A percentile compares a stretch with the other conserved stretches of the same genome.
phyloP scores from a whole-genome alignment of 176 grass and related monocot genomes.

The Thinopyrum elongatum region DNA sequence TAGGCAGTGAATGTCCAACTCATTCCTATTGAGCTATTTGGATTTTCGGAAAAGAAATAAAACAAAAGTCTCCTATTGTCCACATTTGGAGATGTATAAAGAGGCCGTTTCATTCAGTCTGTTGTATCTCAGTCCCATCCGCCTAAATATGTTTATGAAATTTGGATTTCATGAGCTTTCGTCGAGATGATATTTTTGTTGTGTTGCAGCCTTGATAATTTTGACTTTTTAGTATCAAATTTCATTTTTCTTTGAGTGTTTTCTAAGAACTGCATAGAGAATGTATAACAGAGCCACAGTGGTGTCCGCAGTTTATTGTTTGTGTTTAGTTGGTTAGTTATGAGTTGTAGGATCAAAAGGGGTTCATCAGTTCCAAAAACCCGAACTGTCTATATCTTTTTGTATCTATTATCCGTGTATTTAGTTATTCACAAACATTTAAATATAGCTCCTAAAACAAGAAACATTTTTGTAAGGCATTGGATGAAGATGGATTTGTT shows the following conservation, averaged over 20 bases:
- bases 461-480: conserved; percentile 44
- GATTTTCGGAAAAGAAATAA: not conserved
- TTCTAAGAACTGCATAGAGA: no score
- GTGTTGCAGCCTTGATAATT: no score
- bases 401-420: not conserved
- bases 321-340: not conserved
- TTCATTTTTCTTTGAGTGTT: no score
- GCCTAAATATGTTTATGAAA: not conserved
- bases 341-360: not conserved
- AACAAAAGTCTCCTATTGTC: not conserved
- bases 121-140: not conserved
- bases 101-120: conserved; percentile 3
- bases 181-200: not conserved
- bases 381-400: not conserved
- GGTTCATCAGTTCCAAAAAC: not conserved
- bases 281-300: no score
- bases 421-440: not conserved
- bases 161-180: not conserved
- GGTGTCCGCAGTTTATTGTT: not conserved
- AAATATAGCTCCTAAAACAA: not conserved
- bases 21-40: conserved; percentile 8
- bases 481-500: conserved; percentile 87
- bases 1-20: not conserved
- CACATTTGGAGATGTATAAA: not conserved
- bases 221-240: no score